Evolutionary conservation across 352 stramenopile genomes (phyloP).

Genomic region (Globisporangium alternatum): DNA sequence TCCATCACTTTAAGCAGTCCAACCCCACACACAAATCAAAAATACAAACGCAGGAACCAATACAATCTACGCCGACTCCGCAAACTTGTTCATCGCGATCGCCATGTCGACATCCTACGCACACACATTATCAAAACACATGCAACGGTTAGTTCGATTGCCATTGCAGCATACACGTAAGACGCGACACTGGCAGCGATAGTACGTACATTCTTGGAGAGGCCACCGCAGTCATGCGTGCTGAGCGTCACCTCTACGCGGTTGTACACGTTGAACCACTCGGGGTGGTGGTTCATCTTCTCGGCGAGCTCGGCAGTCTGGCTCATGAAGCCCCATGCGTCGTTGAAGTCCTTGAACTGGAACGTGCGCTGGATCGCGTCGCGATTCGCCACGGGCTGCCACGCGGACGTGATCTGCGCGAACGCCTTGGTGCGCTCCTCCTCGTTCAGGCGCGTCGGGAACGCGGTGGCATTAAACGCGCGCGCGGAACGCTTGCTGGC

Average conservation of each 20-base stretch:
- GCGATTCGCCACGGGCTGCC: constrained; percentile 47
- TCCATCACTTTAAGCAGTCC: not conserved
- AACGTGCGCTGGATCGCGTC: constrained; percentile 86
- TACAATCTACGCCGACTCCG: constrained; percentile 15
- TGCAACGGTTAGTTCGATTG: not conserved
- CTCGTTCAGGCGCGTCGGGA: constrained; percentile 44
- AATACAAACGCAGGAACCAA: constrained; percentile 1
- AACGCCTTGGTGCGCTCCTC: constrained; percentile 41
- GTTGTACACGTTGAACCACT: constrained; percentile 99
- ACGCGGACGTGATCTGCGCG: constrained; percentile 44
- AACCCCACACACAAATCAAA: constrained; percentile 1
- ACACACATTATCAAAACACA: not conserved
- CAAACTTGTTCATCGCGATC: constrained; percentile 72
- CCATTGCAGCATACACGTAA: not conserved
- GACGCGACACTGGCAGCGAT: not conserved
- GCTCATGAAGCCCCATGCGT: constrained; percentile 83
- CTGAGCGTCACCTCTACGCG: constrained; percentile 95
- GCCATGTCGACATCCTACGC: constrained; percentile 63
- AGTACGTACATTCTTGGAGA: constrained; percentile 85
- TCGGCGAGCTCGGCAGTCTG: constrained; percentile 70
- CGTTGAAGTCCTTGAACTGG: constrained; percentile 81
- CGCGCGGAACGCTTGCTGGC: constrained; percentile 3
- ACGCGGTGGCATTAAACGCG: constrained; percentile 20
- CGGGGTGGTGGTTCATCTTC: constrained; percentile 96
- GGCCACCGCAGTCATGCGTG: constrained; percentile 94